Conservation (phyloP, 768 basidiomycete genomes). For the Pholiota molesta region DNA sequence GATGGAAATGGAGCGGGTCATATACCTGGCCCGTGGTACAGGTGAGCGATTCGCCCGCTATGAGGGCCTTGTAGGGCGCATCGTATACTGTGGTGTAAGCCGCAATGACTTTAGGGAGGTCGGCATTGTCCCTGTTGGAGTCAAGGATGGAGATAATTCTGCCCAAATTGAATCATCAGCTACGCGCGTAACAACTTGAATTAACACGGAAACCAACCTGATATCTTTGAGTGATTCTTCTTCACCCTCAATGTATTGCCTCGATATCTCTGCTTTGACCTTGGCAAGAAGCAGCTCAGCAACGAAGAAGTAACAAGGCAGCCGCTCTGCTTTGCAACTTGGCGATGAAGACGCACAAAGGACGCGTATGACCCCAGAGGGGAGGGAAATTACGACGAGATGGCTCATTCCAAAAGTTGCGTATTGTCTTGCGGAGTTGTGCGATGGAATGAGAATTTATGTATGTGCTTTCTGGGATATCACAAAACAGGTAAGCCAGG, state of each 20-base stretch:
- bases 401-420: neutral
- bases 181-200: neutral
- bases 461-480: neutral
- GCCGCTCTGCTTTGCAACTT: slow-evolving; percentile 3
- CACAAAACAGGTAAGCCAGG: no score
- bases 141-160: slow-evolving; percentile 3
- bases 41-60: neutral
- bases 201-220: neutral
- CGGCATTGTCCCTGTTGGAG: slow-evolving; percentile 1
- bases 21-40: neutral
- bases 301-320: slow-evolving; percentile 1
- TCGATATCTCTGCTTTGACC: neutral
- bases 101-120: slow-evolving; percentile 4
- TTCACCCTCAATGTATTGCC: neutral
- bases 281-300: neutral
- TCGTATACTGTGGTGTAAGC: neutral
- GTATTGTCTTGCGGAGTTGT: neutral
- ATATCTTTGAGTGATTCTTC: neutral
- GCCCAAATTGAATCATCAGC: neutral
- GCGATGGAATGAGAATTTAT: neutral
- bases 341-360: slow-evolving; percentile 2
- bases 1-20: neutral
- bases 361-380: slow-evolving; percentile 6
- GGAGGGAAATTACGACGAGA: neutral
- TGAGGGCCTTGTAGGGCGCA: neutral